Percentiles rank a stretch among this genome's conserved stretches.
These are phyloP conservation scores for Chrysoporthe deuterocubensis DNA, from an alignment of 2,329 filamentous ascomycete species.

Conservation along the genomic window DNA sequence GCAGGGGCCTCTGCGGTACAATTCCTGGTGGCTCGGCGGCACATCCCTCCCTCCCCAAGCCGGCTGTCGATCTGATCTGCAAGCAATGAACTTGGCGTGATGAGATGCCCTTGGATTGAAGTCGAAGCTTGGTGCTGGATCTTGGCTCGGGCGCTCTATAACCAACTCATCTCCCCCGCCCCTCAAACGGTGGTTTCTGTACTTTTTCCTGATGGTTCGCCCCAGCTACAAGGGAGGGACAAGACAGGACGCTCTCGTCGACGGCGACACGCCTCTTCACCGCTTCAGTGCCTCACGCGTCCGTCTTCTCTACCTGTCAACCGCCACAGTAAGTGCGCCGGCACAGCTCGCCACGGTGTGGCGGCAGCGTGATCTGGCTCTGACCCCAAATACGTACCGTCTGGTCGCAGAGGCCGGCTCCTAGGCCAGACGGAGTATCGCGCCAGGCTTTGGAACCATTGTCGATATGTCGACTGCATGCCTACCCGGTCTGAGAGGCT, in stretches of 20 bases:
- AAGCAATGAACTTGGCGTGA: neutral
- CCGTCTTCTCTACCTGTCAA: neutral
- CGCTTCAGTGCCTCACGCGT: neutral
- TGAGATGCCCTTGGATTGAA: neutral
- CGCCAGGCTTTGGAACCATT: neutral
- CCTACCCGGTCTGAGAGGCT: neutral
- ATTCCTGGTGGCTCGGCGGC: neutral
- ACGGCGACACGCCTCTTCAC: neutral
- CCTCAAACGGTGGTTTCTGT: neutral
- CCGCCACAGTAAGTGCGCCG: neutral
- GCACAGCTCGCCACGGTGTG: neutral
- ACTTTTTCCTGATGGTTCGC: neutral
- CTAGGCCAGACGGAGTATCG: neutral
- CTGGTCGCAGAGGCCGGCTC: neutral
- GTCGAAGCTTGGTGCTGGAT: neutral
- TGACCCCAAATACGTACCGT: neutral
- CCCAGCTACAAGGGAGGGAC: neutral
- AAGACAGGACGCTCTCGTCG: neutral
- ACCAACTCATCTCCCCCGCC: neutral
- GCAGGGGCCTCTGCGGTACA: neutral
- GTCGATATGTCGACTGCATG: no score
- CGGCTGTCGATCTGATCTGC: no score
- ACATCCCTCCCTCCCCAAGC: neutral
- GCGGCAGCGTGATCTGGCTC: neutral
- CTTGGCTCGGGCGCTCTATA: neutral